Evolutionary conservation across 371 early-diverging fungal species (phyloP), one percentile per base, ranked within the genome.

Genomic region (Coemansia sp.): DNA sequence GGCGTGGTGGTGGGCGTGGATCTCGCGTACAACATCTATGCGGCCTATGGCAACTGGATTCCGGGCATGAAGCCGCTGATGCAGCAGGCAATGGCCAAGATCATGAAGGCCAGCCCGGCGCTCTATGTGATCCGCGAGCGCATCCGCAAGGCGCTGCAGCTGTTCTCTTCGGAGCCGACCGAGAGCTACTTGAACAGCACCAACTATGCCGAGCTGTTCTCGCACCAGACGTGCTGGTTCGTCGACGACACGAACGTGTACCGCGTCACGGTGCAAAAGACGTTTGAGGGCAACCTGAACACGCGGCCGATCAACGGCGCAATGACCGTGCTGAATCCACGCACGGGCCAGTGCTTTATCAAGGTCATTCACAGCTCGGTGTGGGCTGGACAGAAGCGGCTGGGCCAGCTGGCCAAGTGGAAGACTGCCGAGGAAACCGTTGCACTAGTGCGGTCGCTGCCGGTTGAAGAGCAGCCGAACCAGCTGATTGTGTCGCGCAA

Each of bases 351-450:
- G 78, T 85, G 98, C 55, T 99, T 97, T 86, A 84, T 98, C 77
- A 98, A 98, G 87, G 95, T 98, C 69, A 98, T 99, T 82, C 98
- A 99, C 76, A 95, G 97, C 2, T 95, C 96, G 10, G 97, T 98
- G 32, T 99, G 98, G 98, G 97, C 97, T 29, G 98, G 98, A 53
- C 98, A 99, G 80, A 97, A 97, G 77, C 94, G 98, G 83, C 83
- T 97, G 32, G 97, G 97, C 68, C 99, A 97, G 82, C 82, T 98
- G 77, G 97, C 98, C 54, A 97, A 98, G 69, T 97, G 98, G 99
- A 98, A 97, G 87, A 98, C 97, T 4, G 97, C 98, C 9, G 97
- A 97, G 89, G 98, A 96, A 92, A 96, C 97, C 0, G 98, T 97
- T 43, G 99, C 98, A 24, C 84, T 99, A 80, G 95, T 98, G 86